Evolutionary conservation across 306 rosid species (phyloP).

Genomic region (Gleditsia sinensis): DNA sequence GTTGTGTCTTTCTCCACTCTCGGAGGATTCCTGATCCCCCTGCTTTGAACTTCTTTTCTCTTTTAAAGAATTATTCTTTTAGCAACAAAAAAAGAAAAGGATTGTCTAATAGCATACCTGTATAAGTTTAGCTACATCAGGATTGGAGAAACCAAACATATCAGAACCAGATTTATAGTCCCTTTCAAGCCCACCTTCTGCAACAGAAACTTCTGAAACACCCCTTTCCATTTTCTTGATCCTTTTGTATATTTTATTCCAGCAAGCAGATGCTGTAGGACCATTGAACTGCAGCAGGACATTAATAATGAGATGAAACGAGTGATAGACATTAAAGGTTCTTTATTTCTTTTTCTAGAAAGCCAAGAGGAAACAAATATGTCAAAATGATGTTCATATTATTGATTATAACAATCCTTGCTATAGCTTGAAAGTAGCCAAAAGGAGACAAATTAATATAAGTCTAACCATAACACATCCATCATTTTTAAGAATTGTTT

Average conservation of each 20-base stretch:
- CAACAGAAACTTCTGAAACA: constrained; percentile 53
- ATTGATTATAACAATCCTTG: not conserved
- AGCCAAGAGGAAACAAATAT: constrained; percentile 14
- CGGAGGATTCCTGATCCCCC: no score
- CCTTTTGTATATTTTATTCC: constrained; percentile 81
- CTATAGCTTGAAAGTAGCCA: not conserved
- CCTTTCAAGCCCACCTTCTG: constrained; percentile 49
- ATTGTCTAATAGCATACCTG: constrained; percentile 50
- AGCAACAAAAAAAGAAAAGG: not conserved
- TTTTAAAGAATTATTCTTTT: not conserved
- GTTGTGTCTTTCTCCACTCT: no score
- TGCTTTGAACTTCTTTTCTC: not conserved
- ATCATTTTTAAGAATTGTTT: not conserved
- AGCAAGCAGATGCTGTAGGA: constrained; percentile 85
- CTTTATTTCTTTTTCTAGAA: constrained; percentile 28
- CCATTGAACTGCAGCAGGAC: constrained; percentile 66
- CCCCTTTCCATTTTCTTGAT: constrained; percentile 56
- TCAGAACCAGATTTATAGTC: constrained; percentile 74
- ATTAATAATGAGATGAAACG: constrained; percentile 22
- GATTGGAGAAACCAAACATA: constrained; percentile 93
- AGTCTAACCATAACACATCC: not conserved
- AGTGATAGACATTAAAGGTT: constrained; percentile 6
- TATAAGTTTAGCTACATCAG: constrained; percentile 78
- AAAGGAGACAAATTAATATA: not conserved
- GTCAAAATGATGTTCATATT: not conserved